These are phyloP conservation scores for Fusarium staphyleae DNA, from an alignment of 2,329 filamentous ascomycete genomes.

Conservation along the genomic window DNA sequence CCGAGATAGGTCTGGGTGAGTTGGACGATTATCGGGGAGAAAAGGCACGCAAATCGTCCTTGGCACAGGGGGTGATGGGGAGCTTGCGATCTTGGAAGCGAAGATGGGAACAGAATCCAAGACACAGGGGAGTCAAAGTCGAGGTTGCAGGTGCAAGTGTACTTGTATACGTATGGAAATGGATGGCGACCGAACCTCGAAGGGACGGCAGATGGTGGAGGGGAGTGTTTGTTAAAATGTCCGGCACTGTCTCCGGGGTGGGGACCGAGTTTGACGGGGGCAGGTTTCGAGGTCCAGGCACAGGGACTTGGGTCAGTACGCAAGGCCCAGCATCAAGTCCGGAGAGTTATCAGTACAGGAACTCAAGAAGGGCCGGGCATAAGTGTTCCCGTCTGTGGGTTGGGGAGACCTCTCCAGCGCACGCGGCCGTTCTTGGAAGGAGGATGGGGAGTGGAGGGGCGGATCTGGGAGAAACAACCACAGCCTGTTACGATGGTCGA, in stretches of 20 bases:
- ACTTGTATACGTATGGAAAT: slow-evolving; percentile 58
- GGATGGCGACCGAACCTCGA: slow-evolving; percentile 44
- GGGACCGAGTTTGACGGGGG: slow-evolving; percentile 47
- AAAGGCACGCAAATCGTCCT: slow-evolving; percentile 22
- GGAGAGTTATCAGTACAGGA: slow-evolving; percentile 38
- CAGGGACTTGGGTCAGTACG: slow-evolving; percentile 46
- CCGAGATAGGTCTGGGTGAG: slow-evolving; percentile 17
- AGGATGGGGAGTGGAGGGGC: slow-evolving; percentile 47
- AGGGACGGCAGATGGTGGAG: slow-evolving; percentile 56
- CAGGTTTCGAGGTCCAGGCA: slow-evolving; percentile 49
- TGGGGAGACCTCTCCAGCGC: slow-evolving; percentile 46
- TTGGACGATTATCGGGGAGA: slow-evolving; percentile 11
- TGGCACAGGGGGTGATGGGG: slow-evolving; percentile 22
- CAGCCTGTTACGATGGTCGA: slow-evolving; percentile 37
- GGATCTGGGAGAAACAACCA: slow-evolving; percentile 38
- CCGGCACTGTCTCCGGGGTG: slow-evolving; percentile 58
- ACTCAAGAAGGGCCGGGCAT: slow-evolving; percentile 38
- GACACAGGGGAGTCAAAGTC: slow-evolving; percentile 34
- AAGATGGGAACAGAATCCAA: slow-evolving; percentile 26
- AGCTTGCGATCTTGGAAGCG: slow-evolving; percentile 20
- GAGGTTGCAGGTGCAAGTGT: slow-evolving; percentile 55
- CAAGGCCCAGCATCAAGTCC: slow-evolving; percentile 42
- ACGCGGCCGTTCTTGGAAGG: slow-evolving; percentile 59
- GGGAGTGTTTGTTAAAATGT: slow-evolving; percentile 56
- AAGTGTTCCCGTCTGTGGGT: slow-evolving; percentile 39